These are phyloP conservation scores for Tricholoma hemisulphureum DNA, from an alignment of 768 basidiomycete genomes.

Conservation along the genomic window DNA sequence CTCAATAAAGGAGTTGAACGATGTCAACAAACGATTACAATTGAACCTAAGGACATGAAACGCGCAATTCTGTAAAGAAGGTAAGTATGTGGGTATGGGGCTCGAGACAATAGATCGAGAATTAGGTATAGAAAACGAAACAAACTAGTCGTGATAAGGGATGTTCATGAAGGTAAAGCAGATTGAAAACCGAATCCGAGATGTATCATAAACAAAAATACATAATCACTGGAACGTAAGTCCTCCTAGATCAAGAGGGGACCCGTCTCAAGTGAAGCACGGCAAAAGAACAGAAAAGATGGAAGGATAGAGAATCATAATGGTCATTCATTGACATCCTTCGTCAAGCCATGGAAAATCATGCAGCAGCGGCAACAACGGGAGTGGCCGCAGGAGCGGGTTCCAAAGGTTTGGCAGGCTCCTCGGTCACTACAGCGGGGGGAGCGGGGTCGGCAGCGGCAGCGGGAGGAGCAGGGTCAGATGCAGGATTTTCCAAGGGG, in stretches of 20 bases:
- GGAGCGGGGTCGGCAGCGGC: constrained; percentile 34
- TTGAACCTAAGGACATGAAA: constrained; percentile 52
- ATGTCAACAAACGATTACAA: constrained; percentile 52
- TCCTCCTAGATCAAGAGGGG: not conserved
- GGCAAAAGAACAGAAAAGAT: constrained; percentile 32
- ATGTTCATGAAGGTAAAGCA: constrained; percentile 48
- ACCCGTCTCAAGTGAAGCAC: constrained; percentile 3
- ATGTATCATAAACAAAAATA: constrained; percentile 45
- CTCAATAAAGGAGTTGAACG: constrained; percentile 11
- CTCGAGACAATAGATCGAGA: constrained; percentile 57
- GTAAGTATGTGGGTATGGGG: constrained; percentile 60
- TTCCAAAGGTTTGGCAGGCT: constrained; percentile 38
- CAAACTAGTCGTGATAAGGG: constrained; percentile 59
- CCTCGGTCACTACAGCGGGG: constrained; percentile 27
- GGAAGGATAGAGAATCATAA: constrained; percentile 36
- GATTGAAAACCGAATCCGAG: constrained; percentile 62
- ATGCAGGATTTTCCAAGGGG: constrained; percentile 78
- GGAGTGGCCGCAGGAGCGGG: constrained; percentile 55
- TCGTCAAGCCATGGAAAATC: constrained; percentile 30
- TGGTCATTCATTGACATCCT: constrained; percentile 44
- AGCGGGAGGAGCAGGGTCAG: constrained; percentile 41
- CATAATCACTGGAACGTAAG: constrained; percentile 19
- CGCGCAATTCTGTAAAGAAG: constrained; percentile 55
- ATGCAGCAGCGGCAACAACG: constrained; percentile 80
- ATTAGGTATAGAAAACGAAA: constrained; percentile 67